Conservation (phyloP, 129 eudicot genomes). For the Cynara cardunculus region DNA sequence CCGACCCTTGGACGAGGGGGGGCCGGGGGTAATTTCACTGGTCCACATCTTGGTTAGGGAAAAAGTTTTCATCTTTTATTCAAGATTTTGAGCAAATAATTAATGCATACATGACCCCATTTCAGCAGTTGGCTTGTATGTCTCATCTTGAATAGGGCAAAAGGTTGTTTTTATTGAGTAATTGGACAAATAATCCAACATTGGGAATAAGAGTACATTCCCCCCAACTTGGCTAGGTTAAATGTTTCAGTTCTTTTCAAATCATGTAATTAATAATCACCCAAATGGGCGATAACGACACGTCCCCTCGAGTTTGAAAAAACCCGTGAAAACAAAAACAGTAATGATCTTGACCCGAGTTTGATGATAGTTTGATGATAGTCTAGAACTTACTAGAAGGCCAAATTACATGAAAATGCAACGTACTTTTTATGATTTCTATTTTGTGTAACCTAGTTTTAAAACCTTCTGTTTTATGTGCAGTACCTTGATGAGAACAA, state of each 20-base stretch:
- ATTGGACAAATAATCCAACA: conserved; percentile 19
- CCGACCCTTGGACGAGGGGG: background rate
- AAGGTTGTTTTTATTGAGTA: conserved; percentile 7
- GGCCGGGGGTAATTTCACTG: background rate
- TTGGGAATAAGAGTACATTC: conserved; percentile 12
- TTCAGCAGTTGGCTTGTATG: conserved; percentile 7
- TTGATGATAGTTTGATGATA: background rate
- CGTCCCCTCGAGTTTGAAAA: background rate
- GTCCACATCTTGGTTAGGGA: background rate
- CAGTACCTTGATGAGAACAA: conserved; percentile 94
- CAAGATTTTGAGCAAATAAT: conserved; percentile 8
- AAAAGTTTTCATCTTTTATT: background rate
- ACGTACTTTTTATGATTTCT: background rate
- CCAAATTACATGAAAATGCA: background rate
- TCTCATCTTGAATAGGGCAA: conserved; percentile 23
- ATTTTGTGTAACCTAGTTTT: background rate
- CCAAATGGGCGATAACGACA: background rate
- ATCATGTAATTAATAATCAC: background rate
- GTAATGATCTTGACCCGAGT: background rate
- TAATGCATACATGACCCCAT: conserved; percentile 20
- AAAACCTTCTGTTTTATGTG: background rate
- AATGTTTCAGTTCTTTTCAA: background rate
- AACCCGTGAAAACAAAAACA: background rate
- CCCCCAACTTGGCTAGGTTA: conserved; percentile 15
- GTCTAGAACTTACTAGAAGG: background rate